Percentiles rank a stretch among this genome's conserved stretches.
phyloP scores from a whole-genome alignment of 2,329 filamentous ascomycete genomes.

The Coleophoma cylindrospora region DNA sequence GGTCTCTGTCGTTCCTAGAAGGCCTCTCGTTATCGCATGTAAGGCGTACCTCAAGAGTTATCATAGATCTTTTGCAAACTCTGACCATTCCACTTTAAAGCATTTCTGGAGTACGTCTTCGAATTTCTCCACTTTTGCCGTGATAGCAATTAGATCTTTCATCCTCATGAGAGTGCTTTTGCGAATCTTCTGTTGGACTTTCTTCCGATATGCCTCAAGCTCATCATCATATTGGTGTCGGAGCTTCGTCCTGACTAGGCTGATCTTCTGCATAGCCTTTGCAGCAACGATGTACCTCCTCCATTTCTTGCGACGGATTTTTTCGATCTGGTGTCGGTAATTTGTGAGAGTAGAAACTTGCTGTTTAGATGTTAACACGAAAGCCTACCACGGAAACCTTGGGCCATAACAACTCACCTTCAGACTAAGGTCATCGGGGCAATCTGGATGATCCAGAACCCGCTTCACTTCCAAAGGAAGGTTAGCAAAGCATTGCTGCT shows the following conservation, averaged over 20 bases:
- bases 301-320: background rate
- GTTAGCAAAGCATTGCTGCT: too few species aligned
- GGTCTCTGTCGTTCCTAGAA: too few species aligned
- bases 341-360: background rate
- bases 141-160: background rate
- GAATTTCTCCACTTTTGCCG: background rate
- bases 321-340: background rate
- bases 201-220: background rate
- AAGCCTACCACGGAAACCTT: too few species aligned
- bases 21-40: too few species aligned
- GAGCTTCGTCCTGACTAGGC: background rate
- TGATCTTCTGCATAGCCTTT: background rate
- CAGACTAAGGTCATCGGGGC: too few species aligned
- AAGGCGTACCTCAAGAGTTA: too few species aligned
- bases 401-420: too few species aligned
- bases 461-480: too few species aligned
- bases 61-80: background rate
- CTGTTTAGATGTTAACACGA: too few species aligned
- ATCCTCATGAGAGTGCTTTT: background rate
- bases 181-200: background rate
- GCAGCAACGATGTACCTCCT: background rate
- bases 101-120: background rate
- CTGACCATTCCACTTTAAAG: background rate
- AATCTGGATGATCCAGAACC: too few species aligned
- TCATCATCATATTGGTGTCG: background rate